Conservation (phyloP, 768 basidiomycete genomes). For the Xerocomus brunneocitrinus region DNA sequence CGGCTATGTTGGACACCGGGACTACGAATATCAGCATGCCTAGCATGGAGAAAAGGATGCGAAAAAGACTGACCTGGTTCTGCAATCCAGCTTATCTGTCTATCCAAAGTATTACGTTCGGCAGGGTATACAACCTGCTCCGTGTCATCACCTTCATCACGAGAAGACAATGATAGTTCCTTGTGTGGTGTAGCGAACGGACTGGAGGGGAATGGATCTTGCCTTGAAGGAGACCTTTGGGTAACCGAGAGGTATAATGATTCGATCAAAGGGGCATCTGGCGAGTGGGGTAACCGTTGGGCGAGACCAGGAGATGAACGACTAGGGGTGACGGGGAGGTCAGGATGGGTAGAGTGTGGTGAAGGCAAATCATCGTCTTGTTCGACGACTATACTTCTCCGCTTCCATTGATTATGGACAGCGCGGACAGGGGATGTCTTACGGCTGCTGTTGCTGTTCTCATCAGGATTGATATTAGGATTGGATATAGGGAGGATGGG, state of each 20-base stretch:
- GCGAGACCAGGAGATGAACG: conserved; percentile 29
- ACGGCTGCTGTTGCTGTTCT: conserved; percentile 28
- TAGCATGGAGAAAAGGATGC: conserved; percentile 3
- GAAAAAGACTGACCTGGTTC: conserved; percentile 51
- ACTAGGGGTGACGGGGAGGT: conserved; percentile 41
- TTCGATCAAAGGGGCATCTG: conserved; percentile 47
- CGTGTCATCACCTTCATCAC: conserved; percentile 52
- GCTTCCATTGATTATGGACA: conserved; percentile 40
- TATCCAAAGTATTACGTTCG: conserved; percentile 46
- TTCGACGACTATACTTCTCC: conserved; percentile 65
- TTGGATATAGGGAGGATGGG: conserved; percentile 25
- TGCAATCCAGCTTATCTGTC: conserved; percentile 75
- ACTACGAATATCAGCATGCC: conserved; percentile 33
- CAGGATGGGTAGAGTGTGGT: conserved; percentile 35
- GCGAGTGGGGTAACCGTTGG: conserved; percentile 43
- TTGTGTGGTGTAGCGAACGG: conserved; percentile 69
- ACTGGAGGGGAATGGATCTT: conserved; percentile 61
- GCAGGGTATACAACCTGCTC: conserved; percentile 64
- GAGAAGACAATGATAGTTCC: conserved; percentile 47
- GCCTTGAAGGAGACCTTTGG: conserved; percentile 46
- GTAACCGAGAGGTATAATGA: conserved; percentile 43
- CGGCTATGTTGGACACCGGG: conserved; percentile 60
- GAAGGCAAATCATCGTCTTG: conserved; percentile 59
- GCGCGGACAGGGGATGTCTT: conserved; percentile 32
- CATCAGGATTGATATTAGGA: conserved; percentile 28